Evolutionary conservation across 371 early-diverging fungal species (phyloP).

Genomic region (Rhizomucor pusillus): DNA sequence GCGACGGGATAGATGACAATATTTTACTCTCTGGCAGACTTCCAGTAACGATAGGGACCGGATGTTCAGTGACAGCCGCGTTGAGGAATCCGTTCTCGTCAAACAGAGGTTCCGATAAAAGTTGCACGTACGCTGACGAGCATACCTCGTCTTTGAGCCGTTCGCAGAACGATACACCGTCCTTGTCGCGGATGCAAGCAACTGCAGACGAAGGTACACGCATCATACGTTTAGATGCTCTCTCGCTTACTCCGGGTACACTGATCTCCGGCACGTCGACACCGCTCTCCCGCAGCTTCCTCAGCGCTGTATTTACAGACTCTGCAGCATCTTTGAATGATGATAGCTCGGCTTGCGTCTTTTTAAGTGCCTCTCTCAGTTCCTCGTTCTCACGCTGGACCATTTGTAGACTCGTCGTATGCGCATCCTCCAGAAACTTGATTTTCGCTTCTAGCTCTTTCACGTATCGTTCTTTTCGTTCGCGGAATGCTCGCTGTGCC

Average conservation of each 20-base stretch:
- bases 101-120: constrained; percentile 47
- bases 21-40: background rate
- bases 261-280: constrained; percentile 7
- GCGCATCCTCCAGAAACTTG: constrained; percentile 53
- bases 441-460: constrained; percentile 67
- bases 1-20: constrained; percentile 11
- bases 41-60: constrained; percentile 43
- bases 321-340: constrained; percentile 7
- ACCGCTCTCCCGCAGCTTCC: constrained; percentile 3
- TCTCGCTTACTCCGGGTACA: constrained; percentile 1
- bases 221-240: constrained; percentile 8
- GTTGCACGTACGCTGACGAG: constrained; percentile 37
- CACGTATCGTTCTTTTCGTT: constrained; percentile 71
- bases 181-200: constrained; percentile 44
- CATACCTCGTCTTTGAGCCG: constrained; percentile 49
- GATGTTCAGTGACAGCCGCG: constrained; percentile 27
- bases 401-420: constrained; percentile 19
- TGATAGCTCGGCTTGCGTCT: constrained; percentile 33
- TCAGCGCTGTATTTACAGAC: background rate
- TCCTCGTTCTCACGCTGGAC: constrained; percentile 32
- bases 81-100: constrained; percentile 38
- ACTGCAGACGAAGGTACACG: constrained; percentile 28
- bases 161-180: constrained; percentile 46
- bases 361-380: constrained; percentile 15
- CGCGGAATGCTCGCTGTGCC: constrained; percentile 76